Conservation (phyloP, 2,329 filamentous ascomycete species). For the Calonectria leucothoes region DNA sequence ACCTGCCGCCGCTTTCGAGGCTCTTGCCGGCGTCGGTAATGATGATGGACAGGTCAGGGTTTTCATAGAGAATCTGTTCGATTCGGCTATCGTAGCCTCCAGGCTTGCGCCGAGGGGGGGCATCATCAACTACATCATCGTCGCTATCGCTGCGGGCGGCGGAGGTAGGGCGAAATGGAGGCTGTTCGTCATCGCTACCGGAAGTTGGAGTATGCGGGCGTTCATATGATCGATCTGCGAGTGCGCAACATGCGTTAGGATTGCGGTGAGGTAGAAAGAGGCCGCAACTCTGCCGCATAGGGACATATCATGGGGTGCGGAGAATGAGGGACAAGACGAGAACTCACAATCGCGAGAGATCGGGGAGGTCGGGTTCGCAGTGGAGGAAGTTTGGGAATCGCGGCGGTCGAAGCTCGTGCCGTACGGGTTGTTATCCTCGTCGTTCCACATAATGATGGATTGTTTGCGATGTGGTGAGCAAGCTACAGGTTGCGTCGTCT, state of each 20-base stretch:
- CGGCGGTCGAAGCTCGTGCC: conserved; percentile 89
- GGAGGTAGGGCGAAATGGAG: conserved; percentile 50
- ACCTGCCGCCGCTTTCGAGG: conserved; percentile 88
- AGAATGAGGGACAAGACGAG: conserved; percentile 7
- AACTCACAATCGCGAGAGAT: conserved; percentile 67
- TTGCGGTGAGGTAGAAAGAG: neutral
- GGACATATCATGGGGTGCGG: neutral
- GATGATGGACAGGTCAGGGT: conserved; percentile 87
- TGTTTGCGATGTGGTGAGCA: conserved; percentile 25
- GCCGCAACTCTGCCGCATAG: conserved; percentile 13
- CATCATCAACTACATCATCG: conserved; percentile 58
- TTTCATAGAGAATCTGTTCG: conserved; percentile 97
- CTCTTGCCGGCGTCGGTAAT: conserved; percentile 98
- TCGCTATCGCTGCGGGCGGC: conserved; percentile 53
- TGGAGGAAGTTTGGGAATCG: conserved; percentile 80
- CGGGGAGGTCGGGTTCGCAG: conserved; percentile 73
- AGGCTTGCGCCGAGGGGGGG: conserved; percentile 74
- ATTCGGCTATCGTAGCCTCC: conserved; percentile 95
- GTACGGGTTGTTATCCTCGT: conserved; percentile 98
- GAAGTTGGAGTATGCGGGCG: conserved; percentile 78
- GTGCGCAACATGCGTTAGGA: conserved; percentile 24
- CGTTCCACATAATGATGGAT: conserved; percentile 85
- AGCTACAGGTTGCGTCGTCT: conserved; percentile 14
- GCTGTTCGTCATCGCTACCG: conserved; percentile 74
- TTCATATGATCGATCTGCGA: conserved; percentile 61